phyloP scores from a whole-genome alignment of 176 grass and related monocot genomes.

The Aegilops longissima region DNA sequence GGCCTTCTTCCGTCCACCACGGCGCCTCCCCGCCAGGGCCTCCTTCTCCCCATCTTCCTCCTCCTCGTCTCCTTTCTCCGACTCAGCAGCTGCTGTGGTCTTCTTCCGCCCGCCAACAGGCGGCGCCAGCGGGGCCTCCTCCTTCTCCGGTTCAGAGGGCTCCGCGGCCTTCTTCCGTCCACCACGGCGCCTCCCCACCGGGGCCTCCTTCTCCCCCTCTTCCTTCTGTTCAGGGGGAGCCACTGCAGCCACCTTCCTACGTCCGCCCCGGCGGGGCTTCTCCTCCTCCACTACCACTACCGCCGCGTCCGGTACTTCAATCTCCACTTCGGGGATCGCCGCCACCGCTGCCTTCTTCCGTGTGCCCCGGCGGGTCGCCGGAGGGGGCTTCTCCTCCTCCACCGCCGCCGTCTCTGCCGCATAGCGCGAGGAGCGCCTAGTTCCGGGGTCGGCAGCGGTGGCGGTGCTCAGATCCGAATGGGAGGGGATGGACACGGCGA shows the following conservation, averaged over 20 bases:
- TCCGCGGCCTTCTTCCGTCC: constrained; percentile 20
- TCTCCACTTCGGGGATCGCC: background rate
- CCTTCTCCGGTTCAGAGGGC: background rate
- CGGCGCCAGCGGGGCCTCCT: background rate
- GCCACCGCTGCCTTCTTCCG: constrained; percentile 22
- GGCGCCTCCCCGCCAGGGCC: background rate
- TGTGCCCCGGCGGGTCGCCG: constrained; percentile 10
- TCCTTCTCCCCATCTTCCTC: background rate
- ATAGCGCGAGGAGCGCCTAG: constrained; percentile 28
- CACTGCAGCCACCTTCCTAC: background rate
- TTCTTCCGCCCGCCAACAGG: background rate
- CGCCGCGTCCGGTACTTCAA: constrained; percentile 14
- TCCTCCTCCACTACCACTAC: background rate
- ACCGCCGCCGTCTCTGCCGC: background rate
- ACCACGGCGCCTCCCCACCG: background rate
- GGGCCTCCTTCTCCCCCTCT: background rate
- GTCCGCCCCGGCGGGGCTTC: background rate
- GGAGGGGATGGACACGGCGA: constrained; percentile 50
- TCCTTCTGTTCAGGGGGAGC: background rate
- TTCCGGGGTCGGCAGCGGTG: background rate
- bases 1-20: constrained; percentile 23
- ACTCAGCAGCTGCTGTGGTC: background rate
- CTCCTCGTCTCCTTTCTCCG: background rate
- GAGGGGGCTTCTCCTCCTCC: constrained; percentile 20
- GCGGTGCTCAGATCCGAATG: background rate